Percentiles rank a stretch among this genome's conserved stretches.
Conservation (phyloP, 2,329 filamentous ascomycete genomes). For the Helotiales sp. region DNA sequence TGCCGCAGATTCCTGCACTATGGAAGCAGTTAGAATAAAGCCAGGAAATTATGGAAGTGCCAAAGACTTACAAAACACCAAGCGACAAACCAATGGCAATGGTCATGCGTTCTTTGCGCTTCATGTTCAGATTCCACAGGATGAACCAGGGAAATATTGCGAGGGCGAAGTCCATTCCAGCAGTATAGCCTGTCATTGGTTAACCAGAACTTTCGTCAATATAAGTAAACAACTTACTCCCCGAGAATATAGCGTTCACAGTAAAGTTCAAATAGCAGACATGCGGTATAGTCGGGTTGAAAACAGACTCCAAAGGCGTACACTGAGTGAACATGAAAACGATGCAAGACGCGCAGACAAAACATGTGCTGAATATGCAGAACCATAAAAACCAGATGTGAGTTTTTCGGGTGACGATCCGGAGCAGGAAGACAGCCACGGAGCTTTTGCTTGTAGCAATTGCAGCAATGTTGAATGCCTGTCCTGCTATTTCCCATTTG, state of each 20-base stretch:
- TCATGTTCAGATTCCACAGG: not conserved
- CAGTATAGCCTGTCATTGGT: not conserved
- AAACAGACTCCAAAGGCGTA: not conserved
- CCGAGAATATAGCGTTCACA: not conserved
- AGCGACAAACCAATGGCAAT: not conserved
- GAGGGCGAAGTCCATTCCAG: not conserved
- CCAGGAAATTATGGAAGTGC: not conserved
- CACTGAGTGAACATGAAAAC: not conserved
- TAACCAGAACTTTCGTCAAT: not conserved
- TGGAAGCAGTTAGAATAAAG: not conserved
- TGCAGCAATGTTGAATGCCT: not conserved
- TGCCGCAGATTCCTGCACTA: not conserved
- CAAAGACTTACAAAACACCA: not conserved
- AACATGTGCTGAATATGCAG: not conserved
- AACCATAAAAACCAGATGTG: not conserved
- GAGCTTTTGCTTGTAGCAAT: not conserved
- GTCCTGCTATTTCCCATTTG: not conserved
- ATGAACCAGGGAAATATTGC: not conserved
- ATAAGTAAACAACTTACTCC: not conserved
- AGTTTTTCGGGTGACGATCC: not conserved
- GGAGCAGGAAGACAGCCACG: not conserved
- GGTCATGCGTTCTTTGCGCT: not conserved
- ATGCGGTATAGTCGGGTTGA: not conserved
- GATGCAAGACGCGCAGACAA: not conserved
- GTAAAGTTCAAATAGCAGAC: not conserved